Evolutionary conservation across 148 eudicot genomes (phyloP), one percentile per base, ranked within the genome.

Genomic region (Nyssa sinensis): DNA sequence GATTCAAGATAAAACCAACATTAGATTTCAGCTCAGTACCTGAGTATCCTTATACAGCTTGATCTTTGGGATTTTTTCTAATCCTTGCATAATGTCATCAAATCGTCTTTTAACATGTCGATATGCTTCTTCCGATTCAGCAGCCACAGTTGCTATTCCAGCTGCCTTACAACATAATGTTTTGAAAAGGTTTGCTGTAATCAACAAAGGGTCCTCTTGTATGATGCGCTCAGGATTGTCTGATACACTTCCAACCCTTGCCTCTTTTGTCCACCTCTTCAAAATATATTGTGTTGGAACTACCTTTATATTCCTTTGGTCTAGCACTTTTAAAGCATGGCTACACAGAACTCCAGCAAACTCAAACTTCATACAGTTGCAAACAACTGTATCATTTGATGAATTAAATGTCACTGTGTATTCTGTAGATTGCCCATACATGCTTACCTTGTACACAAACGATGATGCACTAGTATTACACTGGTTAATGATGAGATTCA

Each of bases 211-310:
- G 64, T 61, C 31, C 64, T 61, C 29, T 7, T 61, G 29, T 29
- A 61, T 10, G 16, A 61, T 61, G 64, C 31, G 1, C 5, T 21
- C 4, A 24, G 9, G n/a, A 29, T 29, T 61, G 0, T 29, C 64
- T 29, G 28, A 7, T 28, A 32, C 10, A 62, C 35, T 63, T 63
- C 32, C 66, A 32, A 32, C 37, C 66, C 66, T 63, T 12, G 66
- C 66, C 25, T 63, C 66, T 63, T 63, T 63, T 12, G 66, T 28
- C 66, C 66, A 63, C 37, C 66, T 63, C 34, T 63, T 63, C 37
- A 63, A 32, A 1, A 63, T 28, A 25, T 63, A 63, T 12, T 32
- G 37, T 6, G 66, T 11, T 63, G 66, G 66, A 28, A 63, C 66
- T 4, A 32, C 23, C 34, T 63, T 63, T 23, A 63, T 63, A 29